Evolutionary conservation across 208 protist genomes (phyloP).

Genomic region (Acanthamoeba culbertsoni): DNA sequence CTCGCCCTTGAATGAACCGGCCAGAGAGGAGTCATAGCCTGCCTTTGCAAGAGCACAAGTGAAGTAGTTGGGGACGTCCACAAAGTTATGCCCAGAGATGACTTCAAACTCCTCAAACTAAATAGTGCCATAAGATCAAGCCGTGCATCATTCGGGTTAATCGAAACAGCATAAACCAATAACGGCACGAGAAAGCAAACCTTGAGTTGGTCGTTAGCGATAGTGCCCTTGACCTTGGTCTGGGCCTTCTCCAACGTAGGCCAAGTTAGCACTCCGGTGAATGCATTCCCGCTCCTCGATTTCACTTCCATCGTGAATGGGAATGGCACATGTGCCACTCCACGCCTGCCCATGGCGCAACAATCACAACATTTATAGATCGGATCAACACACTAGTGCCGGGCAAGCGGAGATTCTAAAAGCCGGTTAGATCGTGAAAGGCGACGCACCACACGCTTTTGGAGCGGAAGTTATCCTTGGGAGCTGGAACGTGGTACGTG

Average conservation of each 20-base stretch:
- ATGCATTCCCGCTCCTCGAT: neutral
- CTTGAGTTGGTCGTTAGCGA: neutral
- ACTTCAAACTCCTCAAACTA: constrained; percentile 44
- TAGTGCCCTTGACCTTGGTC: constrained; percentile 9
- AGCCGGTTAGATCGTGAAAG: neutral
- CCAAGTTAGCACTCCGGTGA: neutral
- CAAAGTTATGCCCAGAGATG: neutral
- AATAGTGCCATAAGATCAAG: neutral
- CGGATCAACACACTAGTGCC: neutral
- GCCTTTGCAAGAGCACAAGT: neutral
- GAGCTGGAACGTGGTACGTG: constrained; percentile 3
- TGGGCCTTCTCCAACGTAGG: neutral
- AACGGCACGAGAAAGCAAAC: neutral
- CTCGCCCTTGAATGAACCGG: neutral
- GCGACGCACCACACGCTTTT: neutral
- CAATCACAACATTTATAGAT: neutral
- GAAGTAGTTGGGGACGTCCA: constrained; percentile 29
- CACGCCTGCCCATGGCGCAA: too few species aligned
- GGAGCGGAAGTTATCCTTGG: constrained; percentile 24
- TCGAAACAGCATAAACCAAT: neutral
- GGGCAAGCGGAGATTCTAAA: neutral
- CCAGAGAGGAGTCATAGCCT: neutral
- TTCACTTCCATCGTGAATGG: neutral
- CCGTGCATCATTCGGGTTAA: neutral
- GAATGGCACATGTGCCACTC: constrained; percentile 28